Conservation (phyloP, 2,329 filamentous ascomycete genomes). For the Dendrostoma leiphaemia region DNA sequence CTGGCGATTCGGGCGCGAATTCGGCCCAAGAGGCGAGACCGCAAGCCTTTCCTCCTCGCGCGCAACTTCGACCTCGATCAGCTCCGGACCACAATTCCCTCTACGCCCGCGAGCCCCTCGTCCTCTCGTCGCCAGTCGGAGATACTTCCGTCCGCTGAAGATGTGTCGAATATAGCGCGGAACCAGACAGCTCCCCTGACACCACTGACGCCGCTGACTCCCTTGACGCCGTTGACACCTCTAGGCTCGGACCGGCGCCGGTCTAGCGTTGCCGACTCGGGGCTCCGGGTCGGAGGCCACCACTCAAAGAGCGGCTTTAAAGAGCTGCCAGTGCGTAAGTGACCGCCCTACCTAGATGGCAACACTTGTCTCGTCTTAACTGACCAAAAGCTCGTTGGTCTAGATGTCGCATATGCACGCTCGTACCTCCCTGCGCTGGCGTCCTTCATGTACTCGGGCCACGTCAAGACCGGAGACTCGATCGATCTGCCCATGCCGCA, state of each 20-base stretch:
- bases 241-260: constrained; percentile 10
- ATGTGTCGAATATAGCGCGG: constrained; percentile 10
- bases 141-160: constrained; percentile 7
- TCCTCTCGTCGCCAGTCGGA: constrained; percentile 13
- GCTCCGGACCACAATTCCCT: constrained; percentile 44
- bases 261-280: constrained; percentile 6
- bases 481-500: constrained; percentile 58
- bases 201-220: constrained; percentile 13
- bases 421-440: constrained; percentile 52
- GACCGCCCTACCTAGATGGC: background rate
- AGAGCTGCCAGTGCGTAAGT: constrained; percentile 47
- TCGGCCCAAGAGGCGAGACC: constrained; percentile 36
- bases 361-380: background rate
- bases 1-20: constrained; percentile 44
- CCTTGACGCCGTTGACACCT: constrained; percentile 10
- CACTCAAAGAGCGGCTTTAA: constrained; percentile 21
- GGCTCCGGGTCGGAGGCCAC: constrained; percentile 18
- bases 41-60: constrained; percentile 46
- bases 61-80: constrained; percentile 49
- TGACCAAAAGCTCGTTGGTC: too few species aligned
- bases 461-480: constrained; percentile 49
- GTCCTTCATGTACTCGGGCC: constrained; percentile 52
- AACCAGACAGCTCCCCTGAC: background rate
- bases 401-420: constrained; percentile 48
- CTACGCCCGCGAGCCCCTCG: constrained; percentile 23